phyloP scores from a whole-genome alignment of 345 rosid genomes.

The Aquilaria sinensis region DNA sequence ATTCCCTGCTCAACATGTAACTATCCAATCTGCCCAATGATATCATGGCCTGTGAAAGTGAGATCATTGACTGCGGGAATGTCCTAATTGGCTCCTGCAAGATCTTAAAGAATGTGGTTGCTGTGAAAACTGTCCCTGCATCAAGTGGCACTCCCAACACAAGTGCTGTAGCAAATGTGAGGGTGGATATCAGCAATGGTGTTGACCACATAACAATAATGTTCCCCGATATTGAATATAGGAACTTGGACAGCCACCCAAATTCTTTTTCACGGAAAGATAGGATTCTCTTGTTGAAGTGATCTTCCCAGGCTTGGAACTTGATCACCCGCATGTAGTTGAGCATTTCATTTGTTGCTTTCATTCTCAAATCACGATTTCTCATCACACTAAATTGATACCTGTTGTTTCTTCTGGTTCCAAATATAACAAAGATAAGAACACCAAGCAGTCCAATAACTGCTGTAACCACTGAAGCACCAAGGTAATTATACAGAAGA shows the following conservation, averaged over 20 bases:
- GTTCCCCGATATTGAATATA: constrained; percentile 64
- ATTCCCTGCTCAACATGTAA: constrained; percentile 77
- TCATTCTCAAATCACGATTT: constrained; percentile 84
- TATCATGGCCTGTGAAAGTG: constrained; percentile 88
- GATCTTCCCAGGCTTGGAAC: constrained; percentile 96
- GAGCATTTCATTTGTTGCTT: constrained; percentile 91
- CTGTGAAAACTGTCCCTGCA: constrained; percentile 85
- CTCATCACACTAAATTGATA: constrained; percentile 63
- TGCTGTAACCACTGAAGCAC: constrained; percentile 48
- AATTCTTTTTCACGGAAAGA: constrained; percentile 68
- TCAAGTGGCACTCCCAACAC: constrained; percentile 61
- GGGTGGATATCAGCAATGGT: constrained; percentile 64
- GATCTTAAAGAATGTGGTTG: constrained; percentile 81
- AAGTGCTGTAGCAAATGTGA: constrained; percentile 74
- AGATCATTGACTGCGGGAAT: constrained; percentile 92
- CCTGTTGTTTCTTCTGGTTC: constrained; percentile 56
- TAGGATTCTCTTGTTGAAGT: constrained; percentile 75
- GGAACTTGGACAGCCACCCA: constrained; percentile 73
- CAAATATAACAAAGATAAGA: constrained; percentile 40
- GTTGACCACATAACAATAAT: constrained; percentile 78
- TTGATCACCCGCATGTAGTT: constrained; percentile 89
- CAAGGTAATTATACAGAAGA: constrained; percentile 63
- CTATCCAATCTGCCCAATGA: constrained; percentile 72
- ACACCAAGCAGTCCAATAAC: constrained; percentile 47
- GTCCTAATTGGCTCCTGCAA: constrained; percentile 86